Percentiles rank a stretch among this genome's conserved stretches.
phyloP scores from a whole-genome alignment of 2,329 filamentous ascomycete genomes.

The Alternaria solani region DNA sequence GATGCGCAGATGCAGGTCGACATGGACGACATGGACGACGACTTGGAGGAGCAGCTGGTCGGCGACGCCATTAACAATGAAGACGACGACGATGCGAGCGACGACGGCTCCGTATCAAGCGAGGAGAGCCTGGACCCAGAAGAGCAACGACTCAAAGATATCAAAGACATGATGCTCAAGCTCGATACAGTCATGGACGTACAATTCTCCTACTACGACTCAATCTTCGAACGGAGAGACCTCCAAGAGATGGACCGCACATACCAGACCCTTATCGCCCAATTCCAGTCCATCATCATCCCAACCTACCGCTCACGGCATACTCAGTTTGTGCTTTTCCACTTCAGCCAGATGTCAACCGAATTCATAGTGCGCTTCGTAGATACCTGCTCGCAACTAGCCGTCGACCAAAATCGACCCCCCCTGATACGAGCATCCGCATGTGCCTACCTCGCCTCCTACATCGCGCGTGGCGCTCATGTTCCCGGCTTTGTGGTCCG shows the following conservation, averaged over 20 bases:
- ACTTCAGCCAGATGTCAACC: constrained; percentile 86
- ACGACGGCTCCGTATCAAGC: constrained; percentile 74
- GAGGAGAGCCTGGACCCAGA: constrained; percentile 68
- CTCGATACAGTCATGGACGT: constrained; percentile 90
- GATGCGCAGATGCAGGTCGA: constrained; percentile 96
- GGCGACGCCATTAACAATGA: constrained; percentile 60
- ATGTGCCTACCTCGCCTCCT: constrained; percentile 91
- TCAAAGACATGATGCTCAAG: constrained; percentile 86
- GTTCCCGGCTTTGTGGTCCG: constrained; percentile 80
- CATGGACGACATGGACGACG: constrained; percentile 90
- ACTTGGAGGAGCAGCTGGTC: constrained; percentile 77
- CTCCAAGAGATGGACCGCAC: constrained; percentile 71
- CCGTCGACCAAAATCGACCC: constrained; percentile 70
- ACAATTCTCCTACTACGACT: constrained; percentile 83
- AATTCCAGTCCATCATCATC: constrained; percentile 87
- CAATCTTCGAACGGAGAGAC: constrained; percentile 73
- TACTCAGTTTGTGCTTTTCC: constrained; percentile 94
- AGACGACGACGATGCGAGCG: constrained; percentile 65
- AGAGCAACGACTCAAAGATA: constrained; percentile 68
- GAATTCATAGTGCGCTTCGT: constrained; percentile 83
- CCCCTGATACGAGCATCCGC: constrained; percentile 82
- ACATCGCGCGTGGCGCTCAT: constrained; percentile 87
- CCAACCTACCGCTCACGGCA: constrained; percentile 92
- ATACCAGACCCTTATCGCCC: constrained; percentile 80
- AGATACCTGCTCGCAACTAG: constrained; percentile 75